A percentile compares a stretch with the other conserved stretches of the same genome.
Evolutionary conservation across 2,329 filamentous ascomycete species (phyloP).

Genomic region (Botryotinia calthae): DNA sequence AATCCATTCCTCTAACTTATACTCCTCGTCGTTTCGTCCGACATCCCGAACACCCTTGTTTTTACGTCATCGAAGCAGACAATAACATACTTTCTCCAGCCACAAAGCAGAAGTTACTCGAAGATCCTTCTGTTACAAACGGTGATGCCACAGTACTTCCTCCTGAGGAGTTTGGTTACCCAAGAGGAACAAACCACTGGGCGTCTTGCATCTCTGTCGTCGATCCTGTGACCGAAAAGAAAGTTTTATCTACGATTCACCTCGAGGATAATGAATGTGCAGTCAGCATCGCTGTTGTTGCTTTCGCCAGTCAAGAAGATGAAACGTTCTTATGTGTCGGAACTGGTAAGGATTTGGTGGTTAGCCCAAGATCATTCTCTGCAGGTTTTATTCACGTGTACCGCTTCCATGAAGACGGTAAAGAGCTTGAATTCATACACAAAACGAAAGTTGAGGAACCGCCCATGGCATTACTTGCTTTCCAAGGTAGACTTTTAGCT

Average conservation of each 20-base stretch:
- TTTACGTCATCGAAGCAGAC: constrained; percentile 92
- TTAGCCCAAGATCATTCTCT: constrained; percentile 71
- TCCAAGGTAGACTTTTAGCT: constrained; percentile 86
- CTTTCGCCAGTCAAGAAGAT: constrained; percentile 84
- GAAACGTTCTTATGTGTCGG: constrained; percentile 92
- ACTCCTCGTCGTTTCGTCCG: constrained; percentile 86
- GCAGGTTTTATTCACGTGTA: constrained; percentile 91
- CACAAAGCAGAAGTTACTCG: constrained; percentile 71
- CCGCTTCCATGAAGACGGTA: constrained; percentile 82
- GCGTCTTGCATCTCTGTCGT: constrained; percentile 92
- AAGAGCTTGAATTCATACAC: constrained; percentile 88
- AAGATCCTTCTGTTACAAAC: constrained; percentile 68
- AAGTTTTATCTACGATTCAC: constrained; percentile 74
- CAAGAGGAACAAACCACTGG: constrained; percentile 81
- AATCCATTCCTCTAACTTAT: constrained; percentile 81
- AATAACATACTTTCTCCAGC: constrained; percentile 84
- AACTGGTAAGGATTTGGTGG: constrained; percentile 84
- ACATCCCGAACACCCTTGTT: constrained; percentile 82
- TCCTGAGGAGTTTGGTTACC: constrained; percentile 84
- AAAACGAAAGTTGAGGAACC: constrained; percentile 92
- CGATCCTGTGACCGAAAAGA: constrained; percentile 74
- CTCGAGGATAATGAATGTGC: constrained; percentile 88
- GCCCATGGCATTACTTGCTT: constrained; percentile 83
- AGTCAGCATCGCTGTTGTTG: constrained; percentile 77
- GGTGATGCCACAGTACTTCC: constrained; percentile 70